Base-by-base conservation (phyloP, 1,284 basidiomycete species). In the Microbotryum lychnidis-dioicae region DNA sequence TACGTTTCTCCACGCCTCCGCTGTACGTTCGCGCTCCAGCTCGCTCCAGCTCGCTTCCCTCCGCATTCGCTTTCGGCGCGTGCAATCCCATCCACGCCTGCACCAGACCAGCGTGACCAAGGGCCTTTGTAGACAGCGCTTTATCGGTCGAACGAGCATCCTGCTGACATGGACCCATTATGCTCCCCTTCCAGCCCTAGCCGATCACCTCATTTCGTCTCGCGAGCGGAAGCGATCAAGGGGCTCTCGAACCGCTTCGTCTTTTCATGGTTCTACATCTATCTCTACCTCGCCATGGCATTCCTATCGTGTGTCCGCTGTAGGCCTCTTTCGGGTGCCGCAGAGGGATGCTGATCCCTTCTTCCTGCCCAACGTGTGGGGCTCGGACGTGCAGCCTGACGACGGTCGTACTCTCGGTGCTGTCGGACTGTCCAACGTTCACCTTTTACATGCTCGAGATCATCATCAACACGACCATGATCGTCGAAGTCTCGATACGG, bases 371-470 rank as follows among this genome's bases (percentile, higher is more conserved):
- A 25, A 47, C 18, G 29, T 56, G 9, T 31, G 23, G 37, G 37
- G 37, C 12, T 16, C 21, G 18, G 10, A 49, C 50, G 33, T 16
- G 7, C 50, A 65, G 67, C n/a, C 80, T 91, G 57, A 86, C 89
- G 6, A 96, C 92, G 0, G 87, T 96, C 57, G 82, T 89, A n/a
- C 80, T 97, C 56, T 91, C 89, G 73, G 75, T 96, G 46, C 71
- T 78, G n/a, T 76, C 70, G 46, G 73, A 75, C 49, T 79, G 79
- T 50, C 78, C 78, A 2, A 75, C 76, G 0, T 56, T 75, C 2
- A 77, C 88, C 3, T 96, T 96, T 79, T 94, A 91, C 75, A 79
- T 94, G 42, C 80, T 97, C 68, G 92, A 97, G 75, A 78, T 96
- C 54, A 84, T 96, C 73, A 84, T 97, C 74, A 97, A 97, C 72